These are phyloP conservation scores for Sarocladiaceae sp. DNA, from an alignment of 2,329 filamentous ascomycete species.

Conservation along the genomic window DNA sequence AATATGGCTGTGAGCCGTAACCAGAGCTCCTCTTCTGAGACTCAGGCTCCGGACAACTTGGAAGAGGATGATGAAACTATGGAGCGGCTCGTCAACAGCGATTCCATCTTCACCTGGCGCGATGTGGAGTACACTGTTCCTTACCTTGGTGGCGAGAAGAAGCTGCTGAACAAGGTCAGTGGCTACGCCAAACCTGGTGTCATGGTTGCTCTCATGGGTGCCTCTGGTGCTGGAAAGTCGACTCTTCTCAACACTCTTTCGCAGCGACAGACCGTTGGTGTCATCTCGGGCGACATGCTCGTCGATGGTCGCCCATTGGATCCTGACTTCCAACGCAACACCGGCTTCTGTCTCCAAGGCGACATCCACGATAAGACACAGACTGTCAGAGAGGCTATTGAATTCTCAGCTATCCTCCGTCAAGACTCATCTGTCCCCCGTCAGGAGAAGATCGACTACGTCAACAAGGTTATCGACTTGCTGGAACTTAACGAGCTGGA, in stretches of 20 bases:
- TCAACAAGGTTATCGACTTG: slow-evolving; percentile 57
- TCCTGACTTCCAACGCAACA: slow-evolving; percentile 69
- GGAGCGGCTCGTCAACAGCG: slow-evolving; percentile 23
- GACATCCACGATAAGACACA: slow-evolving; percentile 58
- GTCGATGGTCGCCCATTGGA: slow-evolving; percentile 65
- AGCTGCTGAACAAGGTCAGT: slow-evolving; percentile 45
- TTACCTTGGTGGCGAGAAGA: slow-evolving; percentile 22
- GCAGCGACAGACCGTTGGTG: slow-evolving; percentile 67
- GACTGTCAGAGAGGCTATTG: slow-evolving; percentile 59
- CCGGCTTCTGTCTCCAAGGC: slow-evolving; percentile 58
- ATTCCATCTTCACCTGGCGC: slow-evolving; percentile 59
- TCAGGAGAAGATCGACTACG: slow-evolving; percentile 59
- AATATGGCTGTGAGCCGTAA: neutral
- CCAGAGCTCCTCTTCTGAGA: neutral
- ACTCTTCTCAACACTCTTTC: slow-evolving; percentile 72
- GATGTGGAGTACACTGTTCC: slow-evolving; percentile 68
- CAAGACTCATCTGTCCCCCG: slow-evolving; percentile 48
- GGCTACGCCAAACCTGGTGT: slow-evolving; percentile 76
- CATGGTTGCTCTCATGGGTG: slow-evolving; percentile 77
- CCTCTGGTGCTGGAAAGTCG: slow-evolving; percentile 76
- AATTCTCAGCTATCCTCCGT: slow-evolving; percentile 58
- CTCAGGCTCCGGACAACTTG: slow-evolving; percentile 10
- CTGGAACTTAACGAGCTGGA: slow-evolving; percentile 59
- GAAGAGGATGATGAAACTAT: slow-evolving; percentile 11
- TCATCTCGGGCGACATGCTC: slow-evolving; percentile 69